A percentile compares a stretch with the other conserved stretches of the same genome.
phyloP scores from a whole-genome alignment of 2,329 filamentous ascomycete genomes.

The Penicillium sp. region DNA sequence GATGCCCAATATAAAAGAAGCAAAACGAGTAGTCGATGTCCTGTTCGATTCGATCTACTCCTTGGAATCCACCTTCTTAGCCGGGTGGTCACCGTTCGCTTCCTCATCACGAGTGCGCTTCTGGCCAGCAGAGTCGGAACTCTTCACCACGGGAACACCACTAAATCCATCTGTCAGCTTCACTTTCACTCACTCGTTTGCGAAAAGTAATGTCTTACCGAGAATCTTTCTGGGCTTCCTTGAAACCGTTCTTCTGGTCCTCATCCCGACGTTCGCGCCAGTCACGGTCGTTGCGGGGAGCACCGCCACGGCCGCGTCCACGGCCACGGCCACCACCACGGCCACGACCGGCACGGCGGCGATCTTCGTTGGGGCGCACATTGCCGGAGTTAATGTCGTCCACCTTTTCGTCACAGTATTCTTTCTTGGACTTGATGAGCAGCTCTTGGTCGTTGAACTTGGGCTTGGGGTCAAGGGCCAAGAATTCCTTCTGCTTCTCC shows the following conservation, averaged over 20 bases:
- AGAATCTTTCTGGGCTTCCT: constrained; percentile 44
- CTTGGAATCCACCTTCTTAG: constrained; percentile 56
- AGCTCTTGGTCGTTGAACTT: constrained; percentile 82
- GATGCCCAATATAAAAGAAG: constrained; percentile 20
- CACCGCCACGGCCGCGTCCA: constrained; percentile 31
- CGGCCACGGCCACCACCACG: constrained; percentile 41
- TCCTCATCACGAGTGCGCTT: constrained; percentile 54
- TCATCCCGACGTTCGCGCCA: constrained; percentile 51
- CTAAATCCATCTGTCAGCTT: constrained; percentile 30
- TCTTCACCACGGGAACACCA: constrained; percentile 51
- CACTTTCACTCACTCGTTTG: background rate
- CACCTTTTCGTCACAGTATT: constrained; percentile 80
- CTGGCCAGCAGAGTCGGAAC: constrained; percentile 38
- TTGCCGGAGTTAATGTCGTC: constrained; percentile 72
- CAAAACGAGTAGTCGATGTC: constrained; percentile 13
- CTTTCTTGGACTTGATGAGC: constrained; percentile 83
- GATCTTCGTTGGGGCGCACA: constrained; percentile 61
- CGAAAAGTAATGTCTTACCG: constrained; percentile 36
- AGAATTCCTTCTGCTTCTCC: constrained; percentile 78
- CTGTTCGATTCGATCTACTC: constrained; percentile 31
- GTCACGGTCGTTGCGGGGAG: constrained; percentile 42
- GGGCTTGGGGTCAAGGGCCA: constrained; percentile 78
- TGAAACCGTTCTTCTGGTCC: constrained; percentile 49
- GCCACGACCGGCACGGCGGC: constrained; percentile 50
- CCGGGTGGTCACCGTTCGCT: constrained; percentile 41